Base-by-base conservation (phyloP, 2,329 filamentous ascomycete genomes). In the Elsinoe batatas region DNA sequence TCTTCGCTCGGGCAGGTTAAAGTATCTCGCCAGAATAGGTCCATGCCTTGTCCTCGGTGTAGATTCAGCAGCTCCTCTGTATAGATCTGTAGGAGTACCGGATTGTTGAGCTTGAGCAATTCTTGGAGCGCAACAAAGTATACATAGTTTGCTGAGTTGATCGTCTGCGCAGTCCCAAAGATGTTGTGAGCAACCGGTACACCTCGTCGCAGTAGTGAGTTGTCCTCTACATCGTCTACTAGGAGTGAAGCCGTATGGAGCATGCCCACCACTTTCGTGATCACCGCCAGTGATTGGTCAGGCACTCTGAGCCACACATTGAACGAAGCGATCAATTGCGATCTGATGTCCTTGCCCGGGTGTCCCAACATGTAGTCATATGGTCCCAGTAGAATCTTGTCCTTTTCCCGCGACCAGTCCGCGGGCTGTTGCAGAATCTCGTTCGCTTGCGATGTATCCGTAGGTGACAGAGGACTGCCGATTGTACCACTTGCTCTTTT, bases 131-230 rank as follows among this genome's bases (percentile, higher is more conserved):
- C 88, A 62, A 79, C 76, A 68, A 94, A 93, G 75, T 93, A 94
- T 58, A 91, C 81, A 71, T 94, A 94, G 71, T 94, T 95, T 60
- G 88, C 88, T 50, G 84, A 86, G 71, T 95, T 95, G 72, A 95
- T 93, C 42, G 88, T 93, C 71, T 95, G 89, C 5, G 89, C 83
- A 3, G 85, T 83, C 59, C 89, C 89, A 65, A 91, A 95, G 63
- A 95, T 89, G 68, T 76, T 81, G 71, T 95, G 87, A 2, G 89
- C 87, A 17, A 91, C 88, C 11, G 89, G 89, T 37, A 88, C 78
- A 40, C 89, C 88, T 38, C 89, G 80, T 38, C 89, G 84, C 26
- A 94, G 77, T 59, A 82, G 72, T 1, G 86, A 90, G 40, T 79
- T 83, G 71, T 95, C 89, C 73, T 95, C 87, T 5, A 95, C 88